Percentiles rank a stretch among this genome's conserved stretches.
Conservation (phyloP, 2,329 filamentous ascomycete genomes). For the Phialophora tarda region DNA sequence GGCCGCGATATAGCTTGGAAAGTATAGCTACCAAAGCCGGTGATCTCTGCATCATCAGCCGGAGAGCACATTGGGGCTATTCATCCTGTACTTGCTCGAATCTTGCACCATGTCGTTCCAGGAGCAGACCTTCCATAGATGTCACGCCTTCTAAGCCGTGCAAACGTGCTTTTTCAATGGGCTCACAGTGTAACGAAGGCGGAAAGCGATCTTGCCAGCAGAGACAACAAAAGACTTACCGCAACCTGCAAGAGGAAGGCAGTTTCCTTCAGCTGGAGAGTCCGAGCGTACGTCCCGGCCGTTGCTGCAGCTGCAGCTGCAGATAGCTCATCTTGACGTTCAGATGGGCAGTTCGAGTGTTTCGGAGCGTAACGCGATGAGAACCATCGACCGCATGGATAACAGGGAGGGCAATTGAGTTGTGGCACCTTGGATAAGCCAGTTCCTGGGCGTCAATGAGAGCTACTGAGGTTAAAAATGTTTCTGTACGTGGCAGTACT, state of each 20-base stretch:
- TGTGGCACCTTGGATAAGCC: constrained; percentile 1
- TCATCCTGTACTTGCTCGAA: constrained; percentile 15
- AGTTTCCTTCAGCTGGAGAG: not conserved
- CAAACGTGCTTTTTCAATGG: not conserved
- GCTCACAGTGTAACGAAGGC: not conserved
- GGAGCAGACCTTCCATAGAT: constrained; percentile 21
- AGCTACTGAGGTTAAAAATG: not conserved
- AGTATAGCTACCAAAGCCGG: constrained; percentile 27
- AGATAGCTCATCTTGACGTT: not conserved
- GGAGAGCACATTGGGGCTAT: not conserved
- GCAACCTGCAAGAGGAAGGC: not conserved
- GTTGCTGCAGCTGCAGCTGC: not conserved
- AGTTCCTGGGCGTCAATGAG: not conserved
- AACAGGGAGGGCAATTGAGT: not conserved
- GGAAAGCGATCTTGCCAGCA: not conserved
- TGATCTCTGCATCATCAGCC: not conserved
- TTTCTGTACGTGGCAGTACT: not conserved
- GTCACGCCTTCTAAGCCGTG: not conserved
- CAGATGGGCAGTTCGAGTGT: not conserved
- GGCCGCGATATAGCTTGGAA: constrained; percentile 25
- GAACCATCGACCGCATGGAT: not conserved
- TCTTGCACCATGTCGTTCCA: constrained; percentile 15
- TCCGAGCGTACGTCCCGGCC: not conserved
- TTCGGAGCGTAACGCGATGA: not conserved
- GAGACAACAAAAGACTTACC: not conserved